These are phyloP conservation scores for Alternaria brassicicola DNA, from an alignment of 2,329 filamentous ascomycete genomes.

Conservation along the genomic window DNA sequence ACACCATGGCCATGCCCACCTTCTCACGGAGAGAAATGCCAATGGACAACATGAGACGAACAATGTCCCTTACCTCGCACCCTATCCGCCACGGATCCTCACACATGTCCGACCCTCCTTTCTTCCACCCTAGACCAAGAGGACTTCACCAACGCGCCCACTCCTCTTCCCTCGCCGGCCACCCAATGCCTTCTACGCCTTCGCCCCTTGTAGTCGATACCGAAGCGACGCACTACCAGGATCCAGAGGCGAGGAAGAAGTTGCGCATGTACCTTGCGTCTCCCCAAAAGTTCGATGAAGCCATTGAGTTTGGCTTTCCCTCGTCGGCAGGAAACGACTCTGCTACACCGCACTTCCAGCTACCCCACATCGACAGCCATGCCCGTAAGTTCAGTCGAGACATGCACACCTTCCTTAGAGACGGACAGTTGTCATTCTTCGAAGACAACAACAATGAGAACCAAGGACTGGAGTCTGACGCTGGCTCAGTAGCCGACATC, in stretches of 20 bases:
- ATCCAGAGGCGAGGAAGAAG: conserved; percentile 86
- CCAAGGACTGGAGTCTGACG: conserved; percentile 41
- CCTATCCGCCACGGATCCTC: conserved; percentile 64
- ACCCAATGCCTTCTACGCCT: conserved; percentile 37
- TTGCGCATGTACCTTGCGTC: conserved; percentile 85
- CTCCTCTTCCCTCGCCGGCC: conserved; percentile 37
- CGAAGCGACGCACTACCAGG: conserved; percentile 81
- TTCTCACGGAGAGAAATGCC: conserved; percentile 27
- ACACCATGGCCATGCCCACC: conserved; percentile 32
- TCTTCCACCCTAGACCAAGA: conserved; percentile 36
- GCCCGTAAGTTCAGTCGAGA: conserved; percentile 56
- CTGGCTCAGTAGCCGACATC: conserved; percentile 41
- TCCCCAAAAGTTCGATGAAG: conserved; percentile 94
- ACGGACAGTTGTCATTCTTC: conserved; percentile 59
- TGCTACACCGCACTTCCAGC: conserved; percentile 32
- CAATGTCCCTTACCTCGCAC: conserved; percentile 72
- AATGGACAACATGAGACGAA: conserved; percentile 57
- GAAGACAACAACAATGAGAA: conserved; percentile 41
- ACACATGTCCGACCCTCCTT: conserved; percentile 47
- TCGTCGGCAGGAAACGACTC: conserved; percentile 50
- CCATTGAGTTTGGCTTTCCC: conserved; percentile 91
- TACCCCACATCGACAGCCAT: conserved; percentile 46
- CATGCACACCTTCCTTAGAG: conserved; percentile 63
- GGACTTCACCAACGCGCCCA: conserved; percentile 41
- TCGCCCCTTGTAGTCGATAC: conserved; percentile 60